Base-by-base conservation (phyloP, 768 basidiomycete species). In the Lactarius akahatsu region DNA sequence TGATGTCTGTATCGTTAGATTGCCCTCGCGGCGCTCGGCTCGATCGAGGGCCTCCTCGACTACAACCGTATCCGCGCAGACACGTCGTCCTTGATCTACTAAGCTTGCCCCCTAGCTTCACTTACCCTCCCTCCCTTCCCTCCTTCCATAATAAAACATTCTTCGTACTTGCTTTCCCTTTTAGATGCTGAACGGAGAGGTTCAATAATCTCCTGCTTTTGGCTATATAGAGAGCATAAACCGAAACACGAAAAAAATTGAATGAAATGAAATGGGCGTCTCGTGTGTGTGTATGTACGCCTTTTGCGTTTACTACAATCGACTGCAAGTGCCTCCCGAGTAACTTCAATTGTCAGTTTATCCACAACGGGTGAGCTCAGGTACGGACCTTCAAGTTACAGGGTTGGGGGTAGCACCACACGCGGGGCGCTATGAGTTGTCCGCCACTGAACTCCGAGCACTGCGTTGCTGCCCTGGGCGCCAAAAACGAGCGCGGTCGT, bases 1-100 rank as follows among this genome's bases (percentile, higher is more conserved):
- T 45, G 34, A 43, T 43, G 47, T 45, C 30, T 40, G 13, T 26
- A 38, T 38, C 18, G 3, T 60, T 16, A 92, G 89, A 81, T 95
- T 70, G 88, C 94, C 3, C 77, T 98, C 54, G 93, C 96, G 58
- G 96, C 96, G 63, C 79, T 95, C 65, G 96, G 96, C 66, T 88
- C 86, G 71, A 84, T 90, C 65, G 97, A 99, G 71, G 95, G 96
- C 74, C 84, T 98, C 50, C 81, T 96, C 56, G 96, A 98, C 78
- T 98, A 98, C 82, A 92, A 90, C 80, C 92, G 96, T 73, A 83
- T 92, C 73, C 89, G 91, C 65, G 77, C 85, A 34, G 91, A 92
- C 71, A 92, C 87, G 87, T 91, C 91, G 36, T 91, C 91, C 36
- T 80, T 92, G 83, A 71, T 85, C 69, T 89, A 88, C 76, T 92